These are phyloP conservation scores for Fusarium dlaminii DNA, from an alignment of 2,329 filamentous ascomycete genomes.

Conservation along the genomic window DNA sequence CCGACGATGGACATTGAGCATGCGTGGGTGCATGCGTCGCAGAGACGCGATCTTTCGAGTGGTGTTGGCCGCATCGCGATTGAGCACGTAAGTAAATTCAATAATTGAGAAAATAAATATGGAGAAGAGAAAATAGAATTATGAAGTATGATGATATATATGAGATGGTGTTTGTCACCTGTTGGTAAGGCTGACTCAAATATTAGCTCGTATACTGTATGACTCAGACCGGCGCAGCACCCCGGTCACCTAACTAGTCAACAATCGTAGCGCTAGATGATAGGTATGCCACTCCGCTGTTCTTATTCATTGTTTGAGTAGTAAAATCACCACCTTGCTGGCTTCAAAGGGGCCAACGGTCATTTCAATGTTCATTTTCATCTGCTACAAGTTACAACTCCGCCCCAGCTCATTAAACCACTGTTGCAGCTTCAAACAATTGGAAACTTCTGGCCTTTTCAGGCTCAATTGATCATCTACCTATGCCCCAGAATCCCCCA, in stretches of 20 bases:
- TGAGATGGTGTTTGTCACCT: neutral
- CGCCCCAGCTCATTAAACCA: too few species aligned
- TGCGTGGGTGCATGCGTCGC: neutral
- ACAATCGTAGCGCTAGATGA: neutral
- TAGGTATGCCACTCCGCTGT: too few species aligned
- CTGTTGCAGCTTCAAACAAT: too few species aligned
- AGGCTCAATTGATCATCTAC: too few species aligned
- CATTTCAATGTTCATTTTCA: too few species aligned
- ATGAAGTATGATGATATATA: neutral
- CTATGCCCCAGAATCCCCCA: too few species aligned
- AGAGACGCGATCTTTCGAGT: neutral
- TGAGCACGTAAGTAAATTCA: fast-evolving
- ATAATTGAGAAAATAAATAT: fast-evolving
- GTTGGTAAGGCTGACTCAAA: neutral
- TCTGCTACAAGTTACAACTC: too few species aligned
- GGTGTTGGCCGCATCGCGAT: neutral
- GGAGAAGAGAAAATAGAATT: fast-evolving
- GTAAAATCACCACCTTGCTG: too few species aligned
- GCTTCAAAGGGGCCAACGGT: too few species aligned
- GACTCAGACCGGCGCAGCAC: neutral
- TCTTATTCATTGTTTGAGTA: too few species aligned
- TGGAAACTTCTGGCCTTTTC: too few species aligned
- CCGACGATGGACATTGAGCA: neutral
- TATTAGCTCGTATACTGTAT: neutral
- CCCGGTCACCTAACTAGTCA: neutral